These are phyloP conservation scores for Asclepias syriaca DNA, from an alignment of 257 asterid genomes.

Conservation along the genomic window DNA sequence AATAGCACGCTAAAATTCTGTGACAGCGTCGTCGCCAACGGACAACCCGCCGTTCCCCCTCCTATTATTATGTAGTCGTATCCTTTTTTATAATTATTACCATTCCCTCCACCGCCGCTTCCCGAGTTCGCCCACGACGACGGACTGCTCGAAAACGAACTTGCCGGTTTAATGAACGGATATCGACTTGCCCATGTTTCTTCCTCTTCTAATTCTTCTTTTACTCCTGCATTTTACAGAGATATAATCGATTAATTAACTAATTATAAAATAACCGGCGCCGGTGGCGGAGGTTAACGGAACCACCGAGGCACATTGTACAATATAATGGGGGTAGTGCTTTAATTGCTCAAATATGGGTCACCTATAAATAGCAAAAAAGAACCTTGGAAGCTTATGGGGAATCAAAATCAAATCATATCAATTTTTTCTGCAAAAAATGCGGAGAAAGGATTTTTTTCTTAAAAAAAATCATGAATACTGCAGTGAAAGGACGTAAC, in stretches of 20 bases:
- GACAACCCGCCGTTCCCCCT: slow-evolving; percentile 98
- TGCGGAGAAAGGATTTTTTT: too few species aligned
- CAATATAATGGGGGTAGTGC: too few species aligned
- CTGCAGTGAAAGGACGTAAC: background rate
- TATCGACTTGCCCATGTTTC: slow-evolving; percentile 25
- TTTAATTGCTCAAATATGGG: too few species aligned
- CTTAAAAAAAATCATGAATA: background rate
- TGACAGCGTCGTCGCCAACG: slow-evolving; percentile 82
- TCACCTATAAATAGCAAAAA: too few species aligned
- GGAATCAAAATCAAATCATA: background rate
- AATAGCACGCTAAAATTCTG: slow-evolving; percentile 63
- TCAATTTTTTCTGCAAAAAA: too few species aligned
- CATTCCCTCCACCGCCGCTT: background rate
- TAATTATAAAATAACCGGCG: too few species aligned
- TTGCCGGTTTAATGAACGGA: slow-evolving; percentile 38
- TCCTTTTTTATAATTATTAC: too few species aligned
- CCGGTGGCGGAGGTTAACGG: too few species aligned
- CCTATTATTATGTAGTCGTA: slow-evolving; percentile 88
- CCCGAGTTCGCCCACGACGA: slow-evolving; percentile 6
- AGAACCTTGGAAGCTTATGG: too few species aligned
- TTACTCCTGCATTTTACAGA: slow-evolving; percentile 21
- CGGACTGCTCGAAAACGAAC: slow-evolving; percentile 26
- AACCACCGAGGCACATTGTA: too few species aligned
- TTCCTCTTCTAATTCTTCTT: slow-evolving; percentile 6
- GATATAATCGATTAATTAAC: too few species aligned